Conservation (phyloP, 768 basidiomycete genomes). For the Xerocomus spinulosus region DNA sequence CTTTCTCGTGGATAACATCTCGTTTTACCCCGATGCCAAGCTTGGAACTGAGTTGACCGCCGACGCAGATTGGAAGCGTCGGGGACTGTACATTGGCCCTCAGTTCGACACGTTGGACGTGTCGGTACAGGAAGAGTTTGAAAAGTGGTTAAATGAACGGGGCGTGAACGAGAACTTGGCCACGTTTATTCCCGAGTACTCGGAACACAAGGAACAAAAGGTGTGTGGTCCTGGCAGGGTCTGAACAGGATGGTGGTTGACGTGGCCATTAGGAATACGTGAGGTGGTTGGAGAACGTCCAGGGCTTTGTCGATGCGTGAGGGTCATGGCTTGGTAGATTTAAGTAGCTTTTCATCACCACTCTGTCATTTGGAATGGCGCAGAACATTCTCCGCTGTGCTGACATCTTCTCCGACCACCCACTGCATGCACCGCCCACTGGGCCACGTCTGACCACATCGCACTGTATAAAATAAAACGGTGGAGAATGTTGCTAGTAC, state of each 20-base stretch:
- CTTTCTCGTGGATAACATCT: slow-evolving; percentile 86
- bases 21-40: slow-evolving; percentile 72
- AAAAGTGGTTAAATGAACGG: slow-evolving; percentile 83
- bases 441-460: slow-evolving; percentile 2
- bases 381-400: slow-evolving; percentile 17
- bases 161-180: slow-evolving; percentile 82
- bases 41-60: slow-evolving; percentile 74
- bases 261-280: slow-evolving; percentile 72
- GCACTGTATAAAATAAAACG: slow-evolving; percentile 1
- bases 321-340: too few species aligned
- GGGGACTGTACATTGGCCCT: slow-evolving; percentile 90
- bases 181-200: slow-evolving; percentile 83
- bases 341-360: slow-evolving; percentile 10
- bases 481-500: too few species aligned
- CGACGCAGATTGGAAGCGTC: slow-evolving; percentile 91
- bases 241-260: slow-evolving; percentile 6
- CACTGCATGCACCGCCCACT: not conserved
- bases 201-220: slow-evolving; percentile 90
- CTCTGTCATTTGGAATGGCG: slow-evolving; percentile 11
- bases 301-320: slow-evolving; percentile 71
- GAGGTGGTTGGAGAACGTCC: slow-evolving; percentile 79
- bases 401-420: not conserved
- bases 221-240: slow-evolving; percentile 35
- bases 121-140: slow-evolving; percentile 85
- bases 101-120: slow-evolving; percentile 91